Evolutionary conservation across 495 filamentous ascomycete genomes (phyloP), one percentile per base, ranked within the genome.

Genomic region (Penicillium turbatum): DNA sequence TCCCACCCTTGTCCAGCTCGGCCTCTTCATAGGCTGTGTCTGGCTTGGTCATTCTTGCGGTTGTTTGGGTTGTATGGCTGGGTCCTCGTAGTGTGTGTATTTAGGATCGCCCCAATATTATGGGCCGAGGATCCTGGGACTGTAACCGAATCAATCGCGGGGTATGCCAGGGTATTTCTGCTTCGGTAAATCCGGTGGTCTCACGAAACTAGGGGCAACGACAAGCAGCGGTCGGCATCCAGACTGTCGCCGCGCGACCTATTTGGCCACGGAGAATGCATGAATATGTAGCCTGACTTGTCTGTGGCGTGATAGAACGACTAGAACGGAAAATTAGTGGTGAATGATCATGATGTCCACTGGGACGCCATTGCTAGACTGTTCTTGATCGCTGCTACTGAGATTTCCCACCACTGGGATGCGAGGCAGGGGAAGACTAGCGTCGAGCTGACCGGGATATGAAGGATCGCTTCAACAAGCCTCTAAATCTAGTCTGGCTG

Each of bases 341-440:
- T 32, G 32, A 34, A n/a, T 21, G 7, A 41, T 58, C 54, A 61
- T 51, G 41, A 40, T 58, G 51, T 31, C 32, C 36, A 39, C 38
- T 43, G 10, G 13, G 13, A 15, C 32, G 12, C 32, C 29, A 29
- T 17, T 55, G 11, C 24, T 30, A 17, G 35, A 32, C 51, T 37
- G 47, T 29, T 16, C 40, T 30, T 37, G 21, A 8, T 8, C n/a
- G 46, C 46, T 55, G 24, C 12, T 9, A 6, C 7, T 12, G 11
- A 48, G 27, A 53, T 58, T 61, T 48, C 56, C 61, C 57, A 61
- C 61, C 61, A 64, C 39, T 64, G 43, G 15, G 35, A 39, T 34
- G n/a, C n/a, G 27, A 55, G 30, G 47, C 48, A 44, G 58, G 54
- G 54, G 51, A 6, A 21, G 4, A 29, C 26, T 48, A 47, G 32